A percentile compares a stretch with the other conserved stretches of the same genome.
These are phyloP conservation scores for Ceratocystis cacaofunesta DNA, from an alignment of 2,329 filamentous ascomycete species.

Conservation along the genomic window DNA sequence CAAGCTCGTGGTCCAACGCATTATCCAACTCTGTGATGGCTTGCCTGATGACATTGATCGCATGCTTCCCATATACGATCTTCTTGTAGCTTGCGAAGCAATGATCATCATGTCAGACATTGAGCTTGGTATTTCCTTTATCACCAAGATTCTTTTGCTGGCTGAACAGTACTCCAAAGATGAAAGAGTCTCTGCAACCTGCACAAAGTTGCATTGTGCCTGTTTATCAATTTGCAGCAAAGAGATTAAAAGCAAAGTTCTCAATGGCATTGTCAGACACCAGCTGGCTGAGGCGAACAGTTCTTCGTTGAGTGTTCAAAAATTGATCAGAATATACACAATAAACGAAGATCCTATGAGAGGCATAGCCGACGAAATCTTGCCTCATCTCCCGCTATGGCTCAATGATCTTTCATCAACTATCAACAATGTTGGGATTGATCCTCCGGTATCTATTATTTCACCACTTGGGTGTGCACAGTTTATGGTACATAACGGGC, in stretches of 20 bases:
- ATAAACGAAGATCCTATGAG: not conserved
- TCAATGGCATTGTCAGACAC: not conserved
- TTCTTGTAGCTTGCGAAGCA: not conserved
- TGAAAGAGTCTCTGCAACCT: not conserved
- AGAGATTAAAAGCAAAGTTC: not conserved
- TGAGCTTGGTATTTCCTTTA: not conserved
- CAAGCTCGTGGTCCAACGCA: not conserved
- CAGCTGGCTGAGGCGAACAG: not conserved
- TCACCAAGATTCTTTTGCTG: constrained; percentile 1
- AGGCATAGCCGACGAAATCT: not conserved
- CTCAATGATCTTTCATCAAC: constrained; percentile 37
- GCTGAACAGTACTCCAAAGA: not conserved
- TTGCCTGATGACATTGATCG: not conserved
- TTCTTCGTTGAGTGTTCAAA: not conserved
- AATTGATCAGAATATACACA: constrained; percentile 26
- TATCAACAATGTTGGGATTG: constrained; percentile 37
- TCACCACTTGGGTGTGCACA: constrained; percentile 57
- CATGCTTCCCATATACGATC: not conserved
- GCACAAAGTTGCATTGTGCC: not conserved
- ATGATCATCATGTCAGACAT: not conserved
- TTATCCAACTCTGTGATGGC: not conserved
- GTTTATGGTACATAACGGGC: constrained; percentile 50
- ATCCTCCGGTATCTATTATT: constrained; percentile 56
- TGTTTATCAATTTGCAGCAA: not conserved
- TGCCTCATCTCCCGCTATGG: constrained; percentile 48